Conservation (phyloP, 1,284 basidiomycete genomes). For the Cryptococcus amylolentus region DNA sequence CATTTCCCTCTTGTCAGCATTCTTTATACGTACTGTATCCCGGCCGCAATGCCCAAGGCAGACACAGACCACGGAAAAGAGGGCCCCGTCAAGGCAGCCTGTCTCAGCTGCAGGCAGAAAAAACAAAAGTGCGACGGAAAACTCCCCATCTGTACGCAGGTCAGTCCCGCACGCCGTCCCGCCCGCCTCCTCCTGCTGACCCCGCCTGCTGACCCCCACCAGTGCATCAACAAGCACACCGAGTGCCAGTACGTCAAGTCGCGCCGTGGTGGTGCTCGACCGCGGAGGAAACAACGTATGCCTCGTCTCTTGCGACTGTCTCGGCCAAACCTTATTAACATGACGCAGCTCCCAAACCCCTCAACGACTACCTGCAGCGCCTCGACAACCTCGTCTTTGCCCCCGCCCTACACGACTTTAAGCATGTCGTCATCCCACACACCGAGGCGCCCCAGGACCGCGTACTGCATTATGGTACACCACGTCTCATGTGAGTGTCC, state of each 20-base stretch:
- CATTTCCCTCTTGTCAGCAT: too few relatives aligned
- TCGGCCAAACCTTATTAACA: not conserved
- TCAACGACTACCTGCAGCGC: slow-evolving; percentile 43
- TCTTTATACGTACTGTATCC: too few relatives aligned
- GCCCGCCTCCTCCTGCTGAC: too few relatives aligned
- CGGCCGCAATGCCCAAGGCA: not conserved
- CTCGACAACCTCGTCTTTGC: slow-evolving; percentile 39
- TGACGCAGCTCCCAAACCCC: slow-evolving; percentile 34
- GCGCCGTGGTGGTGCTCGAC: slow-evolving; percentile 47
- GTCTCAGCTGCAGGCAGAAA: slow-evolving; percentile 46
- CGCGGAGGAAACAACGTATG: slow-evolving; percentile 29
- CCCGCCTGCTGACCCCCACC: not conserved
- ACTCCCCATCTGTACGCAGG: slow-evolving; percentile 46
- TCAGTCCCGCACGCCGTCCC: slow-evolving; percentile 18
- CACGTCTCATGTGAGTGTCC: slow-evolving; percentile 40
- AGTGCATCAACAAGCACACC: slow-evolving; percentile 40
- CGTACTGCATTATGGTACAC: slow-evolving; percentile 34
- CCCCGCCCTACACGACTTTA: slow-evolving; percentile 19
- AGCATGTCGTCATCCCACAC: slow-evolving; percentile 1
- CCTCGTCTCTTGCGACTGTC: not conserved
- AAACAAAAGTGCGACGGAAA: slow-evolving; percentile 50
- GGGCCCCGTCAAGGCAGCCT: slow-evolving; percentile 47
- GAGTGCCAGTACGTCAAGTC: slow-evolving; percentile 51
- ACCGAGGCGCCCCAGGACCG: slow-evolving; percentile 30
- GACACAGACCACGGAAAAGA: slow-evolving; percentile 14